Evolutionary conservation across 306 rosid genomes (phyloP), one percentile per base, ranked within the genome.

Genomic region (Quercus gilva): DNA sequence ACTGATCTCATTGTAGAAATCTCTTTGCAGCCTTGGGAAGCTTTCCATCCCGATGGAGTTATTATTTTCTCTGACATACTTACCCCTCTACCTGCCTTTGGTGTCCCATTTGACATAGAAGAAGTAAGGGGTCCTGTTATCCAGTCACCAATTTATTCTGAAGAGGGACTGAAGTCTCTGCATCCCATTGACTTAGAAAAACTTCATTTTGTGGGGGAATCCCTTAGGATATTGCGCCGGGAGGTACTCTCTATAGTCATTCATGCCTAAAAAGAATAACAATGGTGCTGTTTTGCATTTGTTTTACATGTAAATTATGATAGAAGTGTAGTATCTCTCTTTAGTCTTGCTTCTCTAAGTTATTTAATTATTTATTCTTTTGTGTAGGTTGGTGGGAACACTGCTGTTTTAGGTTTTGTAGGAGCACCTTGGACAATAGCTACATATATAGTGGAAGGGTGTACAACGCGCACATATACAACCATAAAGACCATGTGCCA

Each of bases 371-470:
- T 64, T 63, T 49, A n/a, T 35, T 56, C 69, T 82, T 79, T 82
- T 71, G 28, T 76, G 20, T 82, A 95, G 99, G 98, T 95, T 80
- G 97, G 89, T 71, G 83, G 86, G 37, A 84, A 84, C 53, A 91
- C 99, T 57, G 98, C 98, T 69, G 89, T 93, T 81, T 93, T 95
- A 89, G 99, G 99, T 80, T 95, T 95, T 79, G 99, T 95, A 31
- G 99, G 99, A 82, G 99, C 98, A 29, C 99, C 99, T 23, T 95
- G 99, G 99, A 95, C 98, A 23, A 85, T 95, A 61, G 98, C 97
- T 52, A 95, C 99, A 25, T 93, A 95, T 80, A 91, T 95, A 57
- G 98, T 93, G 71, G 99, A 95, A 93, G 99, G 98, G 81, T 93
- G 94, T 72, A 90, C 93, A 28, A 91, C 99, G 33, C 88, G 97